Base-by-base conservation (phyloP, 2,329 filamentous ascomycete species). In the Sordariomycetes sp. region DNA sequence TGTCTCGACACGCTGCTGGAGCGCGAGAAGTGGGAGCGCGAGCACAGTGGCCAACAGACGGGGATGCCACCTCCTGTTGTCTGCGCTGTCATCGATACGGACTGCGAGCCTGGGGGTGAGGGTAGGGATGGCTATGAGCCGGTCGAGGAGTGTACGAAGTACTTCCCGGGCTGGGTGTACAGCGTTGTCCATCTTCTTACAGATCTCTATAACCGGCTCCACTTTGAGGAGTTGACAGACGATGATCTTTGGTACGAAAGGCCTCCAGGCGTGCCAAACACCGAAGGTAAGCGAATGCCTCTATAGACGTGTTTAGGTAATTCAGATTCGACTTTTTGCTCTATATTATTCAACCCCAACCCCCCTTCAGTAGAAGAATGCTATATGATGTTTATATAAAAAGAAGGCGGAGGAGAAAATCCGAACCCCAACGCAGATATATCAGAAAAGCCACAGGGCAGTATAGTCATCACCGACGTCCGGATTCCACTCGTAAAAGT, bases 141-240 rank as follows among this genome's bases (percentile, higher is more conserved):
- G 20, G 28, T 55, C 28, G 53, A 55, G 53, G 53, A 32, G 25
- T 55, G 34, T 32, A 40, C 53, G 20, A 18, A 25, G 22, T 35
- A 35, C 24, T 55, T 32, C 32, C 34, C 53, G 24, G 53, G 53
- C 34, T 55, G 53, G 53, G 40, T 55, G 28, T 55, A 55, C 53
- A 20, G 28, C 25, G 53, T 64, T 6, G 64, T 66, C 4, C 1
- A 58, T 58, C 40, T 65, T 65, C 3, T 62, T 63, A 3, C 53
- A 18, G 53, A 40, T 40, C 18, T 37, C 32, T 55, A 55, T 55
- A 35, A 55, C 35, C 20, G 25, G 48, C 48, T 52, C 14, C 48
- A 52, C 22, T 37, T 37, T 14, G 35, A 37, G 35, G 35, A 37
- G 35, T 37, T 37, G 35, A 37, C 14, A 37, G 35, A 37, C 14